Conservation (phyloP, 768 basidiomycete species). For the Mycena galopus region DNA sequence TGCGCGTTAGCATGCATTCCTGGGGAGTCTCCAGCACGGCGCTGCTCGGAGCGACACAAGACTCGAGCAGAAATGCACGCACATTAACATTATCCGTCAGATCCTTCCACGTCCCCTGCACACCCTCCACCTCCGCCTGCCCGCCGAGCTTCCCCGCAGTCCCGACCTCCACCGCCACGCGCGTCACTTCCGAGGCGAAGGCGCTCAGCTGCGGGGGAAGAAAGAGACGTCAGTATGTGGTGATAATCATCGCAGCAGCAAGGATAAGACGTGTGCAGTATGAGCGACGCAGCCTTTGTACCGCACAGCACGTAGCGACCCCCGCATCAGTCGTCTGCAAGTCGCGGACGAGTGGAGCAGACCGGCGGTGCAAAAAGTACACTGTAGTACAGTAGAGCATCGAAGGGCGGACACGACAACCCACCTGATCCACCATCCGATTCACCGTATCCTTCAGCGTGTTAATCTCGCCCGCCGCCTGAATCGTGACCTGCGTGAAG, state of each 20-base stretch:
- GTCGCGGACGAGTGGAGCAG: too few species aligned
- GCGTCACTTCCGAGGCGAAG: constrained; percentile 33
- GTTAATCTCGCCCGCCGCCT: constrained; percentile 83
- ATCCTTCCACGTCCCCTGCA: constrained; percentile 90
- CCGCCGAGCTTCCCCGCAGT: constrained; percentile 82
- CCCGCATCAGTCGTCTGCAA: too few species aligned
- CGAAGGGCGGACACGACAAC: neutral
- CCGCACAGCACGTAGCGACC: too few species aligned
- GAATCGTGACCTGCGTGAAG: constrained; percentile 68
- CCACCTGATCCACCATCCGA: constrained; percentile 37
- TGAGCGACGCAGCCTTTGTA: too few species aligned
- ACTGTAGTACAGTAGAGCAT: too few species aligned
- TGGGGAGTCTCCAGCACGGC: too few species aligned
- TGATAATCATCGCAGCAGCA: too few species aligned
- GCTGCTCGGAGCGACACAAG: neutral
- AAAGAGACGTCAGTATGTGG: too few species aligned
- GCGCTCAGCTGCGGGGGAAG: constrained; percentile 17
- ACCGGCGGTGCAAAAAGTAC: too few species aligned
- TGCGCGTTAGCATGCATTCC: constrained; percentile 40
- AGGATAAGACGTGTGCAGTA: too few species aligned
- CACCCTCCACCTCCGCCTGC: constrained; percentile 89
- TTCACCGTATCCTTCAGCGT: constrained; percentile 86
- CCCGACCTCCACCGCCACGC: constrained; percentile 34
- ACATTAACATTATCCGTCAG: constrained; percentile 77
- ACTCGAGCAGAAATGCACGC: constrained; percentile 33